Base-by-base conservation (phyloP, 306 rosid species). In the Rubus idaeus region DNA sequence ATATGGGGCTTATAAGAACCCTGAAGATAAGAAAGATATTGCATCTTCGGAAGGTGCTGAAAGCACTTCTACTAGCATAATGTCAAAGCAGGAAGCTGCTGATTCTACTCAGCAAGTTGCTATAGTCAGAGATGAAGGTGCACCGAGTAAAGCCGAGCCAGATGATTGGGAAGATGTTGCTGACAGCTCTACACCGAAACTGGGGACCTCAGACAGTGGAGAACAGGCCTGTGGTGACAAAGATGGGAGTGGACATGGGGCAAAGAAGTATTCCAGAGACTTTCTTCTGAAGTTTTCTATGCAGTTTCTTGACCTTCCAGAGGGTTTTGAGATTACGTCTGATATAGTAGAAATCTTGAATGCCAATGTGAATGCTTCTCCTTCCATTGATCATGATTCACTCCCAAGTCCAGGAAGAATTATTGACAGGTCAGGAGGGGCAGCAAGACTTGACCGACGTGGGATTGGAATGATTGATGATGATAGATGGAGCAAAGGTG, bases 81-180 rank as follows among this genome's bases (percentile, higher is more conserved):
- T 70, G 57, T 65, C 78, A 70, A 81, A 82, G 80, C 91, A 87
- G 86, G 81, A 81, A 45, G 76, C 84, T 44, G 21, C 68, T 44
- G 84, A 84, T 81, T 76, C 74, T 51, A 58, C 85, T 71, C 80
- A 77, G 76, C 84, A 70, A 52, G 90, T 84, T 74, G 70, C 78
- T 75, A 42, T 45, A 1, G 66, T 61, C 37, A 63, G 73, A 35
- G 89, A 88, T 65, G 79, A 83, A 39, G 81, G 66, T 78, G 85
- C 75, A 3, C 84, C 52, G 68, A 74, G 21, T 77, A 93, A 92
- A 87, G 80, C 77, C 18, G 98, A 95, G 80, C 97, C 91, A 11
- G 97, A 93, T 65, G 93, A 93, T 77, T 96, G 99, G 99, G 99
- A 96, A 90, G 98, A 92, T 80, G 98, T 93, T 21, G 96, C 96